These are phyloP conservation scores for Citeromyces nyonsensis DNA, from an alignment of 805 yeast genomes.

Conservation along the genomic window DNA sequence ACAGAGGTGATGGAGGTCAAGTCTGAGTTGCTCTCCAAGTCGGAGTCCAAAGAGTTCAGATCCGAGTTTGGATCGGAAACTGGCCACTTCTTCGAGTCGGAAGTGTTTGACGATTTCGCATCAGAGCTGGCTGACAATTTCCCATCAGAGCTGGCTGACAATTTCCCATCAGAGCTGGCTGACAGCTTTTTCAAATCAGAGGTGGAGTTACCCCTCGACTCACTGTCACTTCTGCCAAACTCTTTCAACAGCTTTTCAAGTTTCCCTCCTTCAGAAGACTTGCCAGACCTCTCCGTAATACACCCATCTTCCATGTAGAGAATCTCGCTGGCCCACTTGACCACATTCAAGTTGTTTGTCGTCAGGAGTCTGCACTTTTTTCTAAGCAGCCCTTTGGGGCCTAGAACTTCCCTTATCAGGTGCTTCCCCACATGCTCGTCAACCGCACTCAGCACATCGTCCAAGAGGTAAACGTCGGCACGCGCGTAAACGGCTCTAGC, in stretches of 20 bases:
- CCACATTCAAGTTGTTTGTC: slow-evolving; percentile 40
- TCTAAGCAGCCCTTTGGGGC: slow-evolving; percentile 27
- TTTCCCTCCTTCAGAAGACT: slow-evolving; percentile 15
- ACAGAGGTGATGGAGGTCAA: not conserved
- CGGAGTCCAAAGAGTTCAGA: too few relatives aligned
- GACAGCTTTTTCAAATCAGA: not conserved
- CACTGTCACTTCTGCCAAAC: slow-evolving; percentile 6
- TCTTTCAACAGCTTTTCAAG: slow-evolving; percentile 20
- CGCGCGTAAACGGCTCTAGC: slow-evolving; percentile 95
- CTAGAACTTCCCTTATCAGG: slow-evolving; percentile 44
- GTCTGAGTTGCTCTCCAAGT: not conserved
- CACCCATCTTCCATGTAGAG: slow-evolving; percentile 37
- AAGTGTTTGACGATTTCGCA: not conserved
- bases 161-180: not conserved
- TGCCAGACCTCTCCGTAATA: slow-evolving; percentile 43
- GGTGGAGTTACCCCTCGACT: not conserved
- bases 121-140: not conserved
- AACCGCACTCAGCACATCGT: slow-evolving; percentile 91
- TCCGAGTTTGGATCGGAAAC: too few relatives aligned
- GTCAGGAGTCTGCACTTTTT: slow-evolving; percentile 39
- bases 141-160: not conserved
- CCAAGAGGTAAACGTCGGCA: slow-evolving; percentile 81
- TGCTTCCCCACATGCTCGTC: slow-evolving; percentile 94
- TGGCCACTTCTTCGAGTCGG: slow-evolving; percentile 1
- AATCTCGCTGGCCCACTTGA: slow-evolving; percentile 43